Base-by-base conservation (phyloP, 1,139 yeast species). In the Debaryomycetaceae sp. region DNA sequence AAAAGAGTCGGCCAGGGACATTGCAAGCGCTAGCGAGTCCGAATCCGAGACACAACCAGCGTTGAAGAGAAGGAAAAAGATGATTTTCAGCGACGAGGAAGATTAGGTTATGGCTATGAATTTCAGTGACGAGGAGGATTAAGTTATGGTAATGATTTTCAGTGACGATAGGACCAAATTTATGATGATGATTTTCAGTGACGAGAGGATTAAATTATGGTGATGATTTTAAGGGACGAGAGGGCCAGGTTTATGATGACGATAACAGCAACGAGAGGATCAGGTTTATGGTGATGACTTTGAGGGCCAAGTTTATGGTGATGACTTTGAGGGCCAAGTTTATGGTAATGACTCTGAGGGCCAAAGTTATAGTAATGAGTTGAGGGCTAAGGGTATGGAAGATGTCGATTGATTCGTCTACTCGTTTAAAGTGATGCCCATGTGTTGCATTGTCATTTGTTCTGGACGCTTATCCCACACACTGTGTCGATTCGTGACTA, bases 51-150 rank as follows among this genome's bases (percentile, higher is more conserved):
- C 15, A 13, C 15, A 11, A 19, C 25, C 15, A 4, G 12, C 12
- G 14, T 13, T 5, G 19, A 13, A 5, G 13, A 40, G 37, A 25
- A 43, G 38, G 28, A 38, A 42, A 30, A 37, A 40, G 27, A 28
- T 41, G 10, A 29, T 49, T 3, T 30, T 49, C 15, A 41, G 50
- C 30, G 58, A 53, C 31, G 56, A 52, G 19, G 58, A 49, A 16
- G 51, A 51, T n/a, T 45, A 48, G 15, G 12, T n/a, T 13, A 18
- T 18, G 8, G 10, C 20, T 7, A 10, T 18, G 20, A 29, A 49
- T 3, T 30, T 49, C 15, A 41, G 50, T 30, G 58, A 53, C 31
- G 56, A 52, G 19, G 58, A 49, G 16, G 51, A 51, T n/a, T 45
- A 18, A 18, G 20, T 18, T 10, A 10, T 18, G 20, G 20, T 10